Evolutionary conservation across 2,329 filamentous ascomycete species (phyloP).

Genomic region (Huntiella bhutanensis): DNA sequence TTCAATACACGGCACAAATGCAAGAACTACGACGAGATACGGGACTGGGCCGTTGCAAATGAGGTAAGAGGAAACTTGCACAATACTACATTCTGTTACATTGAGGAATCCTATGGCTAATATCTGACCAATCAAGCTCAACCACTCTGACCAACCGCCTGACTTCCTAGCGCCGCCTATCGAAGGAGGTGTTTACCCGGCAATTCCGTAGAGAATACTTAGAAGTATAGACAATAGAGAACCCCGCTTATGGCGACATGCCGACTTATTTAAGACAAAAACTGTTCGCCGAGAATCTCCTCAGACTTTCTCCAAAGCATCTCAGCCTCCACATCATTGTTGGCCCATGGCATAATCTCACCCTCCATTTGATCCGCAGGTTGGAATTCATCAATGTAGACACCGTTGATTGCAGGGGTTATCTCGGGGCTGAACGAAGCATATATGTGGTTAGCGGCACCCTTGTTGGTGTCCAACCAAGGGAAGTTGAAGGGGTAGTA

Average conservation of each 20-base stretch:
- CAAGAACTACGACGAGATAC: slow-evolving; percentile 34
- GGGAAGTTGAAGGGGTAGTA: background rate
- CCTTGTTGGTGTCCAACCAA: background rate
- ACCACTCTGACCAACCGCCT: background rate
- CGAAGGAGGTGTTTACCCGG: slow-evolving; percentile 2
- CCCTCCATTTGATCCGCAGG: background rate
- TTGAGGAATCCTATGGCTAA: background rate
- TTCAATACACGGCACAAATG: slow-evolving; percentile 43
- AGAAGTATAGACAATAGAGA: background rate
- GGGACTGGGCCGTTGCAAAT: slow-evolving; percentile 32
- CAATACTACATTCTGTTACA: background rate
- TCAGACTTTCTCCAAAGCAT: slow-evolving; percentile 13
- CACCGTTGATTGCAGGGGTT: background rate
- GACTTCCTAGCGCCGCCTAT: slow-evolving; percentile 9
- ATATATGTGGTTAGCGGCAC: slow-evolving; percentile 1
- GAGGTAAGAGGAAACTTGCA: slow-evolving; percentile 20
- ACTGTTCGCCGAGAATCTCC: slow-evolving; percentile 9
- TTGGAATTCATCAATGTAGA: background rate
- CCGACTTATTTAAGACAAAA: background rate
- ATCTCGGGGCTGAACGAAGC: background rate
- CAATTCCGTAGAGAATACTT: slow-evolving; percentile 6
- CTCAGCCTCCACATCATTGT: slow-evolving; percentile 10
- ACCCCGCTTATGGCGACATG: background rate
- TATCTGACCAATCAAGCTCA: background rate
- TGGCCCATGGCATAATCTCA: slow-evolving; percentile 6